These are phyloP conservation scores for Lepidium africanum DNA, from an alignment of 345 rosid genomes.

Conservation along the genomic window DNA sequence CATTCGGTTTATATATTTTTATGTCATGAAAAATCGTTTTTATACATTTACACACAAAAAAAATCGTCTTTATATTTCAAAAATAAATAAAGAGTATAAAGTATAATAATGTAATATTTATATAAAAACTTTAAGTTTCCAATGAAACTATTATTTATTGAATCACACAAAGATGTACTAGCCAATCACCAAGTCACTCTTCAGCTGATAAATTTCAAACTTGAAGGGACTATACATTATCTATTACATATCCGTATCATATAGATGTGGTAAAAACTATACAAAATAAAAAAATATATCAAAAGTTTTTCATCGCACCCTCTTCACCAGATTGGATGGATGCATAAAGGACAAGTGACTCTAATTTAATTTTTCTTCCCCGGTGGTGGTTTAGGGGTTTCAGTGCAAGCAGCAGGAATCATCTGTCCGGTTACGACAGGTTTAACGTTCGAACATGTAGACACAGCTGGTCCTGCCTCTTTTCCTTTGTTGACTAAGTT, in stretches of 20 bases:
- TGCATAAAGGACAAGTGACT: background rate
- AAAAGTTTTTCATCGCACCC: background rate
- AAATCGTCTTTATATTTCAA: background rate
- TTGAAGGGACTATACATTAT: background rate
- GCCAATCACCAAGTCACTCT: background rate
- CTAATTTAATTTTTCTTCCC: background rate
- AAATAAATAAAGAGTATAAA: background rate
- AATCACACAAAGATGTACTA: background rate
- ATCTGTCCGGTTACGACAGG: conserved; percentile 18
- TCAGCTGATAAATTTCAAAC: background rate
- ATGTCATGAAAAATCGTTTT: background rate
- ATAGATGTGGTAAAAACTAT: background rate
- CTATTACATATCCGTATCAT: background rate
- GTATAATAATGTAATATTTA: too few species aligned
- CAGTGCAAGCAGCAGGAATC: conserved; percentile 18
- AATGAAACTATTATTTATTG: background rate
- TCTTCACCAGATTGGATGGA: background rate
- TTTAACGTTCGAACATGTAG: conserved; percentile 35
- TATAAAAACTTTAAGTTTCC: background rate
- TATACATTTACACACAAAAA: too few species aligned
- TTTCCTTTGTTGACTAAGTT: conserved; percentile 27
- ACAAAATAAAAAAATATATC: background rate
- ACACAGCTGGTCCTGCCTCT: conserved; percentile 23
- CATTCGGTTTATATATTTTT: background rate
- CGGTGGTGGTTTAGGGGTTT: background rate